Evolutionary conservation across 1,284 basidiomycete species (phyloP).

Genomic region (Cutaneotrichosporon arboriforme): DNA sequence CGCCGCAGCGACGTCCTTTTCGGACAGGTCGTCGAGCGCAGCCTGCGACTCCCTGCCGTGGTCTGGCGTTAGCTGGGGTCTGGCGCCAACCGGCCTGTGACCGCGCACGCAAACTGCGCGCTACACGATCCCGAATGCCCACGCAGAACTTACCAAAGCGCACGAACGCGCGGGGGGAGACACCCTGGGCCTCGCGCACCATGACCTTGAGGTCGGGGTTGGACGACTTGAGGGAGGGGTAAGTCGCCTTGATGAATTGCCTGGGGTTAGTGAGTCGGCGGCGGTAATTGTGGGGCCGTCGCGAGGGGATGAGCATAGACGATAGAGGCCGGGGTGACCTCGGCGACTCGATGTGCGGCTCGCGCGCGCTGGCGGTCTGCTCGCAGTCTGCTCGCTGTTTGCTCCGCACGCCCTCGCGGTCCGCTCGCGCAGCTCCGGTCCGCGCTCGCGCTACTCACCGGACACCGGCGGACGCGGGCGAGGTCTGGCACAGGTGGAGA

Average conservation of each 20-base stretch:
- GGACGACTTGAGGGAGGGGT: constrained; percentile 74
- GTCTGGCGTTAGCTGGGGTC: constrained; percentile 29
- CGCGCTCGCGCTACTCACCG: constrained; percentile 55
- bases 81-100: no score
- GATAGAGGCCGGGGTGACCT: neutral
- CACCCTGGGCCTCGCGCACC: constrained; percentile 82
- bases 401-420: neutral
- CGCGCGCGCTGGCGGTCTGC: no score
- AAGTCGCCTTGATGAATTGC: constrained; percentile 75
- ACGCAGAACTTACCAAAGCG: constrained; percentile 74
- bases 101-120: no score
- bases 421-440: no score
- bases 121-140: no score
- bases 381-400: no score
- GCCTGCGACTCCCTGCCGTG: constrained; percentile 43
- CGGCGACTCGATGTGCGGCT: neutral
- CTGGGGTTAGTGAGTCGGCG: constrained; percentile 47
- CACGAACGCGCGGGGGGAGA: constrained; percentile 81
- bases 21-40: constrained; percentile 37
- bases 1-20: constrained; percentile 39
- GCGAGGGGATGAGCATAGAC: neutral
- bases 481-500: constrained; percentile 76
- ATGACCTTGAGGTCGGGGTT: constrained; percentile 86
- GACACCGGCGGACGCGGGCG: constrained; percentile 70
- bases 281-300: no score